Conservation (phyloP, 2,329 filamentous ascomycete species). For the Exophiala lecanii-corni region DNA sequence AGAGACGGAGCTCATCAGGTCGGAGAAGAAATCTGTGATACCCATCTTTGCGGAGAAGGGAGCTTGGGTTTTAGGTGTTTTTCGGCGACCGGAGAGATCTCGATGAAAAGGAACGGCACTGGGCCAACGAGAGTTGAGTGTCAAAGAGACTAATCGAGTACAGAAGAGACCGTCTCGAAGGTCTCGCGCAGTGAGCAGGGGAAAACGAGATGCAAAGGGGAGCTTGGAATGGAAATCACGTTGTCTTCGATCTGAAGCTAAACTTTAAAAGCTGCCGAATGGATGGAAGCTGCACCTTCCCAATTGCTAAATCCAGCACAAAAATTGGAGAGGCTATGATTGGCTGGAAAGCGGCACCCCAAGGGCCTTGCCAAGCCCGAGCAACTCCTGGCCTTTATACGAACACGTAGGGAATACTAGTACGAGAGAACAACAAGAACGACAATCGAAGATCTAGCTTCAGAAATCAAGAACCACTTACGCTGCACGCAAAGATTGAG, state of each 20-base stretch:
- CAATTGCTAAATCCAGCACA: not conserved
- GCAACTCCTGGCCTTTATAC: no score
- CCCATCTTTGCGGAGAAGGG: constrained; percentile 46
- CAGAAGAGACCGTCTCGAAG: no score
- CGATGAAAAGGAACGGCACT: no score
- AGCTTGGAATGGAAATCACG: constrained; percentile 2
- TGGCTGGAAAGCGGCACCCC: constrained; percentile 1
- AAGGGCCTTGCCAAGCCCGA: constrained; percentile 2
- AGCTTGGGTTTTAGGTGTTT: no score
- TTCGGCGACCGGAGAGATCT: no score
- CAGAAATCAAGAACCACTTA: no score
- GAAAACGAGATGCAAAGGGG: not conserved
- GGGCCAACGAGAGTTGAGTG: not conserved
- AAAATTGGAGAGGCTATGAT: constrained; percentile 6
- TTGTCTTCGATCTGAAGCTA: not conserved
- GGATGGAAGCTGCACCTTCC: constrained; percentile 1
- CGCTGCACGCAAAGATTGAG: no score
- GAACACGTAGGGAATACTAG: no score
- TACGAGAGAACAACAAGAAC: no score
- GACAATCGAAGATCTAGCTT: no score
- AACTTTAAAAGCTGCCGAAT: constrained; percentile 1
- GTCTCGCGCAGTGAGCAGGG: no score
- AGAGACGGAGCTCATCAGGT: constrained; percentile 62
- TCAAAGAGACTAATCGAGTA: no score
- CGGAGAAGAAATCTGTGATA: constrained; percentile 60